Evolutionary conservation across 1,284 basidiomycete genomes (phyloP).

Genomic region (Ustilago lituana): DNA sequence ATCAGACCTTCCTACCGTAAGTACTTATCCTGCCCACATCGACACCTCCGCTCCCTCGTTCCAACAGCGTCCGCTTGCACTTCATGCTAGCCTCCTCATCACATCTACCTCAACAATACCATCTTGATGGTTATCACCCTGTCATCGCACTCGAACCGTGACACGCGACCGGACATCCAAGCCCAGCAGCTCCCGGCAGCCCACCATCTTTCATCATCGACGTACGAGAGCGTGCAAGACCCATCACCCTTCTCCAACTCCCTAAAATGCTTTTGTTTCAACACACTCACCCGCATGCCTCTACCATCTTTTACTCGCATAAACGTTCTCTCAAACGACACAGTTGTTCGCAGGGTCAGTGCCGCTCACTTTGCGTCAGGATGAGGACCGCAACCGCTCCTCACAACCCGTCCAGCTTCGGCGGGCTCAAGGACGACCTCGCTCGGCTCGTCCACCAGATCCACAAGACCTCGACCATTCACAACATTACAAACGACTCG

Average conservation of each 20-base stretch:
- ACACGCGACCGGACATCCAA: too few relatives aligned
- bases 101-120: too few relatives aligned
- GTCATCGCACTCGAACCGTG: too few relatives aligned
- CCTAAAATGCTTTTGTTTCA: constrained; percentile 29
- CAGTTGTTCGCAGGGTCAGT: constrained; percentile 16
- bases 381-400: constrained; percentile 17
- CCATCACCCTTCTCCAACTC: background rate
- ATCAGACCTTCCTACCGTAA: too few relatives aligned
- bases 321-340: constrained; percentile 29
- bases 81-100: too few relatives aligned
- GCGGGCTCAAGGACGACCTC: constrained; percentile 25
- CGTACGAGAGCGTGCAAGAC: too few relatives aligned
- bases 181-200: too few relatives aligned
- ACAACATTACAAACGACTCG: constrained; percentile 49
- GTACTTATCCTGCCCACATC: too few relatives aligned
- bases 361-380: constrained; percentile 22
- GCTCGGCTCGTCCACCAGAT: constrained; percentile 26
- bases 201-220: too few relatives aligned
- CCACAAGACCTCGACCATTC: constrained; percentile 37
- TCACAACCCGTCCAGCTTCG: constrained; percentile 9
- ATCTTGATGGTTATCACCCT: too few relatives aligned
- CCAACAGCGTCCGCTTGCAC: too few relatives aligned
- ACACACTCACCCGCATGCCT: constrained; percentile 18
- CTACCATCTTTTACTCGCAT: constrained; percentile 5
- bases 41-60: too few relatives aligned